Evolutionary conservation across 176 grass and related monocot genomes (phyloP).

Genomic region (Juncus inflexus): DNA sequence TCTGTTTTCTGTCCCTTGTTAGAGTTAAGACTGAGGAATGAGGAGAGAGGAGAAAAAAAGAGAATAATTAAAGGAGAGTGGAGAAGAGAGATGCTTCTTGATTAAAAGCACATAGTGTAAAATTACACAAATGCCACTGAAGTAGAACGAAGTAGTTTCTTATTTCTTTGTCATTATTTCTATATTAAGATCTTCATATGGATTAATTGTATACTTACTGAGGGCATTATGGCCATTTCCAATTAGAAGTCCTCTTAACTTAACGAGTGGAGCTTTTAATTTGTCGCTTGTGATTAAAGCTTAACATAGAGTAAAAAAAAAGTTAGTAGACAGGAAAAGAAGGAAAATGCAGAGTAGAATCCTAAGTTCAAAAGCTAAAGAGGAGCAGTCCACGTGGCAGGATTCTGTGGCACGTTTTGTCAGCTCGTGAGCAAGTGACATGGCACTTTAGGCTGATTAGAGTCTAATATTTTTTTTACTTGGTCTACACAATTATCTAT

Average conservation of each 20-base stretch:
- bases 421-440: neutral
- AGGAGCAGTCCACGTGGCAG: conserved; percentile 21
- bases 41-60: neutral
- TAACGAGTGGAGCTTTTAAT: conserved; percentile 22
- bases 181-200: too few species aligned
- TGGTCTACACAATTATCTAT: conserved; percentile 10
- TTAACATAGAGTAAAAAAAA: conserved; percentile 14
- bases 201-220: too few species aligned
- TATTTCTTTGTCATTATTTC: too few species aligned
- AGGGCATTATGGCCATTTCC: too few species aligned
- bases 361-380: conserved; percentile 21
- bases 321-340: conserved; percentile 16
- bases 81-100: neutral
- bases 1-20: conserved; percentile 10
- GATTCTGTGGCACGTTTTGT: conserved; percentile 16
- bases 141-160: too few species aligned
- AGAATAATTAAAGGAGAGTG: neutral
- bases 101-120: conserved; percentile 23
- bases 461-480: neutral
- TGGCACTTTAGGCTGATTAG: conserved; percentile 19
- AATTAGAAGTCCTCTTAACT: neutral
- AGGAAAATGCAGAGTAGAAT: conserved; percentile 27
- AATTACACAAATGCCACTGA: conserved; percentile 24
- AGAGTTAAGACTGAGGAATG: neutral
- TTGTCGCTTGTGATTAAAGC: conserved; percentile 17